phyloP scores from a whole-genome alignment of 768 basidiomycete species.

The Sutorius australiensis region DNA sequence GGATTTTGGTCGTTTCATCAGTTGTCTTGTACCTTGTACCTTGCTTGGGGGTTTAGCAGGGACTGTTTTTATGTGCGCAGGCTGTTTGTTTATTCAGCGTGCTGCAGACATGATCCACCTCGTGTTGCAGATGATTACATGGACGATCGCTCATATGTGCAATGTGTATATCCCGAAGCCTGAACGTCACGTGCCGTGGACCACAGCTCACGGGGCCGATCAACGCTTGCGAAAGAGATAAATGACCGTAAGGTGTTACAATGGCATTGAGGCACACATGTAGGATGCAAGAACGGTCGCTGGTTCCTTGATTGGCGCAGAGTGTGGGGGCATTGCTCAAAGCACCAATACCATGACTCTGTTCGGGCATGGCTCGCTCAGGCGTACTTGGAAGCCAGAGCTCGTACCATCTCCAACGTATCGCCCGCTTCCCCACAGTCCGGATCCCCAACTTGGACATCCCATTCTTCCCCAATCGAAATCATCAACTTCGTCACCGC shows the following conservation, averaged over 20 bases:
- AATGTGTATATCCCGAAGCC: too few relatives aligned
- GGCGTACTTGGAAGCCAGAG: constrained; percentile 12
- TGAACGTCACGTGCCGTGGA: too few relatives aligned
- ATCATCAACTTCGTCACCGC: constrained; percentile 27
- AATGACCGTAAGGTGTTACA: too few relatives aligned
- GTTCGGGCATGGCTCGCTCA: neutral
- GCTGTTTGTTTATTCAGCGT: too few relatives aligned
- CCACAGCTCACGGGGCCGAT: too few relatives aligned
- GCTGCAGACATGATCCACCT: neutral
- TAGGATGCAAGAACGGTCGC: neutral
- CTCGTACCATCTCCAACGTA: constrained; percentile 18
- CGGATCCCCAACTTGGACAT: constrained; percentile 18
- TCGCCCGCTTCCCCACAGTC: constrained; percentile 19
- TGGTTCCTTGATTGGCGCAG: neutral
- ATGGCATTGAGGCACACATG: too few relatives aligned
- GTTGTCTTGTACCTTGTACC: neutral
- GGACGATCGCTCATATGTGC: too few relatives aligned
- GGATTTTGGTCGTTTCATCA: neutral
- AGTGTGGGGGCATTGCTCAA: too few relatives aligned
- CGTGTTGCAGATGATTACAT: too few relatives aligned
- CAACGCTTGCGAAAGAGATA: too few relatives aligned
- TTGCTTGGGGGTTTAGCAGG: neutral
- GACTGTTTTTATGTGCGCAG: neutral
- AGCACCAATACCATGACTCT: neutral
- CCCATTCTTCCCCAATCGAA: constrained; percentile 34